Conservation (phyloP, 352 stramenopile species). For the Phytophthora citricola region DNA sequence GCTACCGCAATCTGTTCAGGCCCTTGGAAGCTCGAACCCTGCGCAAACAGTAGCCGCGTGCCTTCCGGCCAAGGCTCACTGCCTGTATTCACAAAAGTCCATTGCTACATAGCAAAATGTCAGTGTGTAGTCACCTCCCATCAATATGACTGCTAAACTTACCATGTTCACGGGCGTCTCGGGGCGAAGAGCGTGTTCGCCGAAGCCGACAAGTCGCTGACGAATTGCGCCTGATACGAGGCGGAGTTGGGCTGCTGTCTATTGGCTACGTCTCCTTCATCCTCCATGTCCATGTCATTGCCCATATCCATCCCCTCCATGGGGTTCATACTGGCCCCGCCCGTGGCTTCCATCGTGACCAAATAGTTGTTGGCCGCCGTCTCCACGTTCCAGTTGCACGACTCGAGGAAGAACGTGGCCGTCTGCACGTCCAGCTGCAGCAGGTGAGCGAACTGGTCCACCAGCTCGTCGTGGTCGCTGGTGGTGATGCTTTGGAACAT, state of each 20-base stretch:
- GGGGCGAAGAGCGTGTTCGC: constrained; percentile 62
- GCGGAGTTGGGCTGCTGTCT: constrained; percentile 35
- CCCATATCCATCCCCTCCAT: constrained; percentile 36
- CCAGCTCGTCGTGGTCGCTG: constrained; percentile 82
- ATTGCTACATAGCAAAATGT: constrained; percentile 48
- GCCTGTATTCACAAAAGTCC: constrained; percentile 81
- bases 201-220: constrained; percentile 70
- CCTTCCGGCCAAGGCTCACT: constrained; percentile 58
- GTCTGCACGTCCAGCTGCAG: constrained; percentile 74
- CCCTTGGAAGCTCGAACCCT: constrained; percentile 69
- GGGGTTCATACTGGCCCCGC: constrained; percentile 12
- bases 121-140: neutral
- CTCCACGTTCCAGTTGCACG: constrained; percentile 91
- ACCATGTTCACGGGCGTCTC: constrained; percentile 68
- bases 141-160: neutral
- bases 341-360: constrained; percentile 60
- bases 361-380: constrained; percentile 87
- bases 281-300: constrained; percentile 70
- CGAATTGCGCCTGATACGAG: constrained; percentile 58
- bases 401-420: constrained; percentile 87
- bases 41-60: constrained; percentile 69
- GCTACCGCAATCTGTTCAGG: constrained; percentile 63
- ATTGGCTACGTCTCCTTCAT: constrained; percentile 24
- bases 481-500: constrained; percentile 92
- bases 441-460: constrained; percentile 85